Percentiles rank a stretch among this genome's conserved stretches.
These are phyloP conservation scores for Medicago ruthenica DNA, from an alignment of 306 rosid genomes.

Conservation along the genomic window DNA sequence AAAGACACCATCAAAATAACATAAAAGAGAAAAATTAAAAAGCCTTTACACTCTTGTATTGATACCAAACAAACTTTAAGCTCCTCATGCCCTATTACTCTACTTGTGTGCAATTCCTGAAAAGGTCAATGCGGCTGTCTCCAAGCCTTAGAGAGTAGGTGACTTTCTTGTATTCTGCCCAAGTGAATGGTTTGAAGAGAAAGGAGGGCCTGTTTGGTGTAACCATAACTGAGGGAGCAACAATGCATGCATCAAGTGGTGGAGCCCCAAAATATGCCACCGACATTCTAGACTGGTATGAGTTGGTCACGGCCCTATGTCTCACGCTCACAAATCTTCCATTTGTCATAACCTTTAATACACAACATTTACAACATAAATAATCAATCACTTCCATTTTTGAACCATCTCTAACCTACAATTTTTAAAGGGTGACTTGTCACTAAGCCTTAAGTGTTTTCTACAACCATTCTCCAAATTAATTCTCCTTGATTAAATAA, in stretches of 20 bases:
- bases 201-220: slow-evolving; percentile 52
- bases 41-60: background rate
- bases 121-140: slow-evolving; percentile 67
- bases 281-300: slow-evolving; percentile 63
- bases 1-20: background rate
- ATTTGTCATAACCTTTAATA: slow-evolving; percentile 74
- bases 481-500: background rate
- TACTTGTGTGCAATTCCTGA: slow-evolving; percentile 36
- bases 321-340: slow-evolving; percentile 78
- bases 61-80: background rate
- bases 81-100: background rate
- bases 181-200: slow-evolving; percentile 67
- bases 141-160: slow-evolving; percentile 66
- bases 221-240: slow-evolving; percentile 58
- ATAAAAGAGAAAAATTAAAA: background rate
- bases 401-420: slow-evolving; percentile 4
- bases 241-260: slow-evolving; percentile 52
- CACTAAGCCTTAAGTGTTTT: slow-evolving; percentile 16
- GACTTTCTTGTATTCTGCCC: slow-evolving; percentile 79
- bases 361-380: background rate
- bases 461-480: background rate
- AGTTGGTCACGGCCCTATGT: slow-evolving; percentile 71
- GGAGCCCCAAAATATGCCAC: slow-evolving; percentile 74
- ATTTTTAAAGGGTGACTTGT: slow-evolving; percentile 9
- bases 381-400: slow-evolving; percentile 30